A percentile compares a stretch with the other conserved stretches of the same genome.
Evolutionary conservation across 495 filamentous ascomycete genomes (phyloP).

Genomic region (Aspergillus bridgeri): DNA sequence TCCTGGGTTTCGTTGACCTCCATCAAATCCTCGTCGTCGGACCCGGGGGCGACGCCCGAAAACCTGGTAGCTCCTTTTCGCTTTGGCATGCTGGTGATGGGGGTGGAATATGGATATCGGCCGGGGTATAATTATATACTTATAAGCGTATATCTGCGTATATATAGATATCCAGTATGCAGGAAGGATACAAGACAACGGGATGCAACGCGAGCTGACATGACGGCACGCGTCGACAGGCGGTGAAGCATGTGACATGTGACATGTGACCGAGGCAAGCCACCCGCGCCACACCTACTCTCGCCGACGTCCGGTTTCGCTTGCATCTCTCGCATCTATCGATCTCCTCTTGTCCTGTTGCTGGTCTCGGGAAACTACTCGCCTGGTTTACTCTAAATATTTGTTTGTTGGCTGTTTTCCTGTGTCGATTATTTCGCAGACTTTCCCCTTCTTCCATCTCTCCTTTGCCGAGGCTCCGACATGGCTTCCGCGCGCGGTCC

Average conservation of each 20-base stretch:
- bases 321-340: slow-evolving; percentile 8
- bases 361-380: slow-evolving; percentile 7
- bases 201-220: no score
- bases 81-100: slow-evolving; percentile 51
- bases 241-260: no score
- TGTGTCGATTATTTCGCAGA: slow-evolving; percentile 1
- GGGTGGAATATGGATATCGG: slow-evolving; percentile 2
- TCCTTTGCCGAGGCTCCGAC: slow-evolving; percentile 11
- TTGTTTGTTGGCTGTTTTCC: slow-evolving; percentile 1
- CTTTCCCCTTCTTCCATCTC: background rate
- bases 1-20: slow-evolving; percentile 28
- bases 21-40: slow-evolving; percentile 62
- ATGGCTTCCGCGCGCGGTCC: slow-evolving; percentile 51
- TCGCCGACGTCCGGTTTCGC: slow-evolving; percentile 19
- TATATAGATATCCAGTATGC: background rate
- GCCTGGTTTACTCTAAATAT: background rate
- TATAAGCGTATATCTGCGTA: background rate
- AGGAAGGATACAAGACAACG: no score
- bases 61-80: slow-evolving; percentile 50
- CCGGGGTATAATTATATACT: no score
- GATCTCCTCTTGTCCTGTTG: slow-evolving; percentile 3
- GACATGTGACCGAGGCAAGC: slow-evolving; percentile 31
- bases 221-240: slow-evolving; percentile 3
- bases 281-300: slow-evolving; percentile 33
- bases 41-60: slow-evolving; percentile 58